Evolutionary conservation across 805 yeast genomes (phyloP).

Genomic region (Wickerhamomyces bovis): DNA sequence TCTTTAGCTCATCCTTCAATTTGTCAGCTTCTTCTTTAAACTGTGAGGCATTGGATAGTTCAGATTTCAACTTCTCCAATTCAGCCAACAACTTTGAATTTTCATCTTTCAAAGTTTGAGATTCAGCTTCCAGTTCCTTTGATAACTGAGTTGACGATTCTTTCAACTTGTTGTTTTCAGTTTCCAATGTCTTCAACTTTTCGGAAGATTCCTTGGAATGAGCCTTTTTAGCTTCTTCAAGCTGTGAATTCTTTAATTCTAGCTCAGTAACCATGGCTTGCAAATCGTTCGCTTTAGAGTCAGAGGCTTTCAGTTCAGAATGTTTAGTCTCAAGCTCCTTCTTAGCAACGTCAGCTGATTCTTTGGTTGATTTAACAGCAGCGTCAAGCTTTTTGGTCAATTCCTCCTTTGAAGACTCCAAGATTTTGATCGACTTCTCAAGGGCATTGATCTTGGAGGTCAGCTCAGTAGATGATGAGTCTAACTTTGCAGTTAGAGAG

Average conservation of each 20-base stretch:
- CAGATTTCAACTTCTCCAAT: conserved; percentile 4
- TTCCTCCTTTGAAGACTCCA: background rate
- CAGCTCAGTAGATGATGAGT: background rate
- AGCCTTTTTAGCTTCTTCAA: background rate
- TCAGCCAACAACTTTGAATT: conserved; percentile 2
- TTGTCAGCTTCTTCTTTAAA: conserved; percentile 16
- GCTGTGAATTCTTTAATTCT: background rate
- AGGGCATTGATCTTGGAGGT: background rate
- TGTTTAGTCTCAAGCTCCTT: background rate
- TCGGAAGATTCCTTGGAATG: background rate
- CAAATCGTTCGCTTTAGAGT: background rate
- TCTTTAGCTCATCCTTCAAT: conserved; percentile 11
- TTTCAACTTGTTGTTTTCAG: background rate
- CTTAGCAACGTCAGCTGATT: conserved; percentile 3
- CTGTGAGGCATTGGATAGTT: background rate
- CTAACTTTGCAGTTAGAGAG: background rate
- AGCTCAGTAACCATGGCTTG: background rate
- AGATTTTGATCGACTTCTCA: background rate
- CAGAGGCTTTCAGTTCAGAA: conserved; percentile 2
- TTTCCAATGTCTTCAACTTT: background rate
- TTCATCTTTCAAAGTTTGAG: conserved; percentile 1
- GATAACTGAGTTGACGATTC: background rate
- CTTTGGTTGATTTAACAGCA: background rate
- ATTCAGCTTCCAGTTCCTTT: background rate
- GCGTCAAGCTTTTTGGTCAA: background rate